Evolutionary conservation across 78 protist genomes (phyloP), one percentile per base, ranked within the genome.

Genomic region (Dictyostelium capitatum): DNA sequence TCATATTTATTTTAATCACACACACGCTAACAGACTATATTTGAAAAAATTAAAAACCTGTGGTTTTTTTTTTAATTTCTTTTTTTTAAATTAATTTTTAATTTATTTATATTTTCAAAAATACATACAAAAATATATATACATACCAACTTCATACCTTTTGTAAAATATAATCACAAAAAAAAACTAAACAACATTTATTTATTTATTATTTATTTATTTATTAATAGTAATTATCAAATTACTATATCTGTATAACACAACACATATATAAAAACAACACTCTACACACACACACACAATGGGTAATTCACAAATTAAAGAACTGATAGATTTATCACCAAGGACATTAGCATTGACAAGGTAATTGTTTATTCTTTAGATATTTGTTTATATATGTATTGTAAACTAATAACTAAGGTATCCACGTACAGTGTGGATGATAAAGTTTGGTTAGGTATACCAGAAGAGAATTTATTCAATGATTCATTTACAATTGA

Each of bases 401-500:
- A 30, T 30, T 11, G 6, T n/a, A 30, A 5, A 25, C 6, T 65
- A 11, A 25, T n/a, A 8, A 57, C 6, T n/a, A n/a, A n/a, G n/a
- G n/a, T n/a, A n/a, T n/a, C n/a, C n/a, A n/a, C n/a, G n/a, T 8
- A 53, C 57, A 87, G 93, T 74, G 84, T 91, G 48, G 95, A 91
- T 79, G 95, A 91, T 59, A 91, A 91, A 28, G 91, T 83, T 19
- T 91, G 95, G 95, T 53, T 91, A 14, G 95, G 90, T 30, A 83
- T 91, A 77, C 89, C 89, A 19, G 95, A 91, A 56, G 95, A 77
- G 46, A 91, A 91, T 74, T 51, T 91, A 48, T 91, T 91, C 89
- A 91, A 91, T 69, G 90, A 91, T 53, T 91, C 95, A 82, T 91
- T 91, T 69, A 79, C 95, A 7, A 91, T 83, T 56, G 95, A 91